These are phyloP conservation scores for Citrullus colocynthis DNA, from an alignment of 306 rosid genomes.

Conservation along the genomic window DNA sequence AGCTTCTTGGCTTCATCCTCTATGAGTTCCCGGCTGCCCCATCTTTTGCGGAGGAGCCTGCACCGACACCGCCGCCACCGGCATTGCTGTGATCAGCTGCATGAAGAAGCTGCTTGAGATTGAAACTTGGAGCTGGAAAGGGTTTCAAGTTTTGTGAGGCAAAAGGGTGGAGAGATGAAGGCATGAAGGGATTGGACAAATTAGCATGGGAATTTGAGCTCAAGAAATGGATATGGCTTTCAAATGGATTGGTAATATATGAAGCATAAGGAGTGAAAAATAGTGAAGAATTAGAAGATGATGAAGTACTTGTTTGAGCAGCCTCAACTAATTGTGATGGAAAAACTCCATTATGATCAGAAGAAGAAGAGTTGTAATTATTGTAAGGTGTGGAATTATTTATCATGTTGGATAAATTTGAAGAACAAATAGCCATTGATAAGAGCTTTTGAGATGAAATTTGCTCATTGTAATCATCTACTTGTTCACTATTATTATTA, in stretches of 20 bases:
- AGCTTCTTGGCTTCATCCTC: not conserved
- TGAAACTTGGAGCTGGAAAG: constrained; percentile 16
- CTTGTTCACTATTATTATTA: not conserved
- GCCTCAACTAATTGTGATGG: constrained; percentile 21
- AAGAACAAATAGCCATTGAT: constrained; percentile 20
- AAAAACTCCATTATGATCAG: constrained; percentile 32
- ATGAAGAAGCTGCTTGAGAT: constrained; percentile 34
- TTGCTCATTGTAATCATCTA: constrained; percentile 5
- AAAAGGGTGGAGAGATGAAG: constrained; percentile 35
- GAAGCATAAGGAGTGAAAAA: constrained; percentile 36
- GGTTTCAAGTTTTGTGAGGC: constrained; percentile 14
- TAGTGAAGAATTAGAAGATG: constrained; percentile 30
- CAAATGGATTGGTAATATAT: constrained; percentile 24
- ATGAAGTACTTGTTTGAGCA: constrained; percentile 9
- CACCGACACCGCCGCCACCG: not conserved
- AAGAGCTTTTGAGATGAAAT: constrained; percentile 44
- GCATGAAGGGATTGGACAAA: constrained; percentile 25
- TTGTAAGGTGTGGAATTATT: constrained; percentile 34
- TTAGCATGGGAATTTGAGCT: constrained; percentile 20
- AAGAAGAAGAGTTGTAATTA: constrained; percentile 20
- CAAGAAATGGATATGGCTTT: constrained; percentile 35
- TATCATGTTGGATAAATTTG: constrained; percentile 22
- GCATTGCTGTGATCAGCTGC: constrained; percentile 14
- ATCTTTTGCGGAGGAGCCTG: not conserved
- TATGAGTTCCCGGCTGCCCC: constrained; percentile 8